Conservation (phyloP, 176 grass and related monocot genomes). For the Ananas comosus region DNA sequence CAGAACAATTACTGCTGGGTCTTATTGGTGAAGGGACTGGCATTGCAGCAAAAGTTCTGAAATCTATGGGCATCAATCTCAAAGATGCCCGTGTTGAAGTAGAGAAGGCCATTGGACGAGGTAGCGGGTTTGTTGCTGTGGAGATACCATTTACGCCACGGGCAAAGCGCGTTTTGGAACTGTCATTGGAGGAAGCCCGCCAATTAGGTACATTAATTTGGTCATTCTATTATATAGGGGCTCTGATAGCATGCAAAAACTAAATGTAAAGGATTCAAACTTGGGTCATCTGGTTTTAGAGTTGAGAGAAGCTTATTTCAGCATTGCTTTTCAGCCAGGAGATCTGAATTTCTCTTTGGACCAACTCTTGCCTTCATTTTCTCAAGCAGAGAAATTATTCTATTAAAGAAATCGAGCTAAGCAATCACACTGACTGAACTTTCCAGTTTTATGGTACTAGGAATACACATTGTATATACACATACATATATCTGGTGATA, state of each 20-base stretch:
- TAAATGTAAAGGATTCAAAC: neutral
- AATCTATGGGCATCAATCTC: constrained; percentile 93
- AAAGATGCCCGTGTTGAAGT: constrained; percentile 94
- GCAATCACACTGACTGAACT: no score
- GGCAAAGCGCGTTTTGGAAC: constrained; percentile 88
- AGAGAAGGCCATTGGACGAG: constrained; percentile 89
- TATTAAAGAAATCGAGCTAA: no score
- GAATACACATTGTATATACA: no score
- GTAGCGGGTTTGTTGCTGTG: constrained; percentile 94
- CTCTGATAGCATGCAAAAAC: neutral
- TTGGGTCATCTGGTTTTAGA: no score
- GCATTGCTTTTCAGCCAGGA: no score
- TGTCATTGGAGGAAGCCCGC: constrained; percentile 89
- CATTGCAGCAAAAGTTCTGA: constrained; percentile 89
- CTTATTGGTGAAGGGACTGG: constrained; percentile 84
- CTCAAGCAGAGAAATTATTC: no score
- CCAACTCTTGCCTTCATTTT: no score
- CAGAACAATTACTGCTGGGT: constrained; percentile 82
- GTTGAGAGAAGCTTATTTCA: neutral
- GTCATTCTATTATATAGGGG: neutral
- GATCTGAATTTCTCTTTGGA: no score
- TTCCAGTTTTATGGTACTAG: no score
- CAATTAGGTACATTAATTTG: constrained; percentile 54
- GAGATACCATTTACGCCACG: constrained; percentile 97
- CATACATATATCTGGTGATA: no score